Base-by-base conservation (phyloP, 1,139 yeast species). In the Scheffersomyces parashehatae region DNA sequence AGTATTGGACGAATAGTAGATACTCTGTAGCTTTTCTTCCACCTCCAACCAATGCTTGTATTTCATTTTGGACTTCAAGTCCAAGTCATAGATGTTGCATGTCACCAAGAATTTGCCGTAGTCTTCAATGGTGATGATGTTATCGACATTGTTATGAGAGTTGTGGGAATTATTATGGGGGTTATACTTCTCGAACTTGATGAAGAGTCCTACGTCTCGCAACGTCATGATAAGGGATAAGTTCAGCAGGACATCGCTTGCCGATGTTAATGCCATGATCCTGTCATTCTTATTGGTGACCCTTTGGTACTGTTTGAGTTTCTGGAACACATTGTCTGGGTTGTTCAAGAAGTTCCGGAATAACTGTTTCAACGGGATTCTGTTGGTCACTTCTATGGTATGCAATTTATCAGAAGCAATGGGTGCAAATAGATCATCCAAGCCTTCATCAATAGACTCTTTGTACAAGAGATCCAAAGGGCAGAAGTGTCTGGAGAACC, bases 141-240 rank as follows among this genome's bases (percentile, higher is more conserved):
- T 68, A 41, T 67, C 52, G 35, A 67, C 58, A 45, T 69, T 65
- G 41, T 68, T 63, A 43, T 67, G 73, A 11, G 68, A 62, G 42
- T 63, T 68, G 48, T 68, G 75, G 39, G 51, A 47, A 46, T 67
- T 57, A 44, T 67, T 67, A 31, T 42, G 35, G 35, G 48, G 54
- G 48, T 69, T 64, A 42, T 59, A 66, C 47, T 65, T 67, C 49
- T 68, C 75, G 51, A 77, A 63, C 41, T 66, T 68, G 34, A 77
- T 54, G 47, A 80, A 75, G 11, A 81, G 51, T 1, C 84, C 82
- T 14, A 78, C 79, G 55, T 81, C 85, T 47, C 83, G 64, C 43
- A 81, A 55, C 0, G 85, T 76, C 85, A 81, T 81, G 3, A 75
- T 72, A 15, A 74, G 58, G 6, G 73, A 66, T 36, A 81, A 55